Conservation (phyloP, 2,329 filamentous ascomycete genomes). For the Fusarium albosuccineum region DNA sequence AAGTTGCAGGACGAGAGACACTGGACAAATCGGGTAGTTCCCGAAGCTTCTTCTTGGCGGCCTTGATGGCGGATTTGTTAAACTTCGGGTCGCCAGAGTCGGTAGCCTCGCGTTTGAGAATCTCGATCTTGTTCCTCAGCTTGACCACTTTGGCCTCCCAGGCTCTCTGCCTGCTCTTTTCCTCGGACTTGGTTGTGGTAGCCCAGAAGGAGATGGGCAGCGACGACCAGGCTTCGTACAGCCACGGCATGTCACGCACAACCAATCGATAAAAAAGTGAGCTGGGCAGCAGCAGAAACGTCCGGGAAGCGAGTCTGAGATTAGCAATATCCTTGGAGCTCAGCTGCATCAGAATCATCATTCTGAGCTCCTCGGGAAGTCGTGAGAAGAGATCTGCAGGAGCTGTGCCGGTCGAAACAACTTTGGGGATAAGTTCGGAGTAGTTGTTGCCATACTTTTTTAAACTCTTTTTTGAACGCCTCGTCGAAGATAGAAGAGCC, state of each 20-base stretch:
- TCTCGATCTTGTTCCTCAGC: background rate
- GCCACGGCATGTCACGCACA: slow-evolving; percentile 29
- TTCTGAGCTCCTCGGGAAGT: slow-evolving; percentile 28
- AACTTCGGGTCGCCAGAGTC: background rate
- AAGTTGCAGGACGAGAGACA: background rate
- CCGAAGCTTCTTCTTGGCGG: background rate
- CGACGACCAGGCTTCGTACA: slow-evolving; percentile 36
- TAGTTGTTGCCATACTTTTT: background rate
- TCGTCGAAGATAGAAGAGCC: slow-evolving; percentile 7
- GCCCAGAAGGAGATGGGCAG: slow-evolving; percentile 34
- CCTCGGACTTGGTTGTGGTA: slow-evolving; percentile 18
- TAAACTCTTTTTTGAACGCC: background rate
- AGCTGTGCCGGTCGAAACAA: background rate
- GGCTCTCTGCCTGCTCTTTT: background rate
- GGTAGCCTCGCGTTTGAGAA: background rate
- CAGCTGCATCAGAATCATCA: slow-evolving; percentile 22
- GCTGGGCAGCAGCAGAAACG: slow-evolving; percentile 27
- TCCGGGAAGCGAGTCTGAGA: slow-evolving; percentile 25
- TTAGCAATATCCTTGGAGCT: slow-evolving; percentile 23
- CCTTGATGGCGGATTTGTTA: slow-evolving; percentile 2
- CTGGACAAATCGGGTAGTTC: background rate
- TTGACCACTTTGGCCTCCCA: background rate
- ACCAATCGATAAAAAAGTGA: slow-evolving; percentile 12
- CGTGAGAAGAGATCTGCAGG: slow-evolving; percentile 11
- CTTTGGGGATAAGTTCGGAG: background rate